These are phyloP conservation scores for Diaporthe amygdali DNA, from an alignment of 2,329 filamentous ascomycete genomes.

Conservation along the genomic window DNA sequence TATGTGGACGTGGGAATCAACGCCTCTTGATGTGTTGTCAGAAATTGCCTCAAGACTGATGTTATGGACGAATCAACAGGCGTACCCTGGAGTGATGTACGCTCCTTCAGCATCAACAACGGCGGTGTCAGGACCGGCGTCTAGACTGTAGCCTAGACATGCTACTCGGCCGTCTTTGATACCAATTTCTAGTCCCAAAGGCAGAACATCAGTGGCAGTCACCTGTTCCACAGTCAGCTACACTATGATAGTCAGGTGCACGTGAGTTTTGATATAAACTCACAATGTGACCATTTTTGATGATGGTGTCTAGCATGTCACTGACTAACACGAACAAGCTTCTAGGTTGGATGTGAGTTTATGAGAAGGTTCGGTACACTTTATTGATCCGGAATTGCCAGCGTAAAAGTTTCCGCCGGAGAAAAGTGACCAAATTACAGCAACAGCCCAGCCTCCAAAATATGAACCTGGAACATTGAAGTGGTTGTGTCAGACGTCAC, in stretches of 20 bases:
- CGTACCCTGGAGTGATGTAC: slow-evolving; percentile 45
- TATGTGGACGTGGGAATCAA: slow-evolving; percentile 44
- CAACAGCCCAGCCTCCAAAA: too few species aligned
- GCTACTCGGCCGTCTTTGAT: slow-evolving; percentile 50
- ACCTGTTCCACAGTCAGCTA: slow-evolving; percentile 36
- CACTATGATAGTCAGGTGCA: not conserved
- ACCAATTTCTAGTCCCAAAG: slow-evolving; percentile 50
- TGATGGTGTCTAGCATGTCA: slow-evolving; percentile 29
- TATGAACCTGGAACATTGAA: too few species aligned
- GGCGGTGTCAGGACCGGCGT: slow-evolving; percentile 36
- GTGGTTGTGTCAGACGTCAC: too few species aligned
- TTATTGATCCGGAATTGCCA: not conserved
- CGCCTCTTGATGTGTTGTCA: slow-evolving; percentile 32
- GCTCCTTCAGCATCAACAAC: slow-evolving; percentile 50
- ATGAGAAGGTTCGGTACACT: not conserved
- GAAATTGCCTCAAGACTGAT: not conserved
- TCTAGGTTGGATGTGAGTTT: not conserved
- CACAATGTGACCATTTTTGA: slow-evolving; percentile 34
- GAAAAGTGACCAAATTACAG: not conserved
- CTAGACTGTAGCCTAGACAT: slow-evolving; percentile 46
- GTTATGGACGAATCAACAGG: not conserved
- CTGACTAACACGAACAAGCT: not conserved
- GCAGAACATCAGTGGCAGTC: slow-evolving; percentile 50
- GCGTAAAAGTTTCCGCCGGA: too few species aligned
- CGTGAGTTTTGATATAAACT: not conserved